Evolutionary conservation across 192 early-diverging fungal genomes (phyloP).

Genomic region (Umbelopsis isabellina): DNA sequence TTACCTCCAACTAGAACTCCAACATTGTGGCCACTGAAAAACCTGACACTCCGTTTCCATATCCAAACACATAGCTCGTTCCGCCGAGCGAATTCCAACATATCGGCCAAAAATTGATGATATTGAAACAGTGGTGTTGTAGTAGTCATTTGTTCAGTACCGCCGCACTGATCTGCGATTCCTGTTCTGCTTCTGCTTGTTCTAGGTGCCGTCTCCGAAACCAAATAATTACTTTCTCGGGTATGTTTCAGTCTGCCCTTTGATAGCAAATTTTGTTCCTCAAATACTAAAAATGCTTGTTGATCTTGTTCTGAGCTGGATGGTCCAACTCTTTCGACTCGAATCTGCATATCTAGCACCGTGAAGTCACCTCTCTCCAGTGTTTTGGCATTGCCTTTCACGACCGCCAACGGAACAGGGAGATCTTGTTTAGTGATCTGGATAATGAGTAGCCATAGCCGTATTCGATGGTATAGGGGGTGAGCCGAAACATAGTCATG

Average conservation of each 20-base stretch:
- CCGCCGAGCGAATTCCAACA: background rate
- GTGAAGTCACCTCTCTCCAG: background rate
- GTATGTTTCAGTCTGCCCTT: conserved; percentile 8
- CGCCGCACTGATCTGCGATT: background rate
- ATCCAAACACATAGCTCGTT: conserved; percentile 12
- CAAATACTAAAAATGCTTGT: conserved; percentile 11
- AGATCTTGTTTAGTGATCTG: conserved; percentile 17
- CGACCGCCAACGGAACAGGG: background rate
- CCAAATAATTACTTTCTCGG: background rate
- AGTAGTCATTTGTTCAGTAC: background rate
- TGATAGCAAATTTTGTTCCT: conserved; percentile 14
- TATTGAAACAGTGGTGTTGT: conserved; percentile 1
- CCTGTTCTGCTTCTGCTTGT: background rate
- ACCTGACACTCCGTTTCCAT: conserved; percentile 12
- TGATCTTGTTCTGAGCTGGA: conserved; percentile 13
- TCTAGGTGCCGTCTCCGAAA: conserved; percentile 3
- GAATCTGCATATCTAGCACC: background rate
- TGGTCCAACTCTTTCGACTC: conserved; percentile 6
- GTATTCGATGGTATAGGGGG: conserved; percentile 13
- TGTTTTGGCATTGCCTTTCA: background rate
- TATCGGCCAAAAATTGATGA: conserved; percentile 8
- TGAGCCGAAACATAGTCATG: background rate
- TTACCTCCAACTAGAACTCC: conserved; percentile 9
- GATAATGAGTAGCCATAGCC: background rate
- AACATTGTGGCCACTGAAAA: conserved; percentile 20